These are phyloP conservation scores for Myriosclerotinia duriaeana DNA, from an alignment of 2,329 filamentous ascomycete genomes.

Conservation along the genomic window DNA sequence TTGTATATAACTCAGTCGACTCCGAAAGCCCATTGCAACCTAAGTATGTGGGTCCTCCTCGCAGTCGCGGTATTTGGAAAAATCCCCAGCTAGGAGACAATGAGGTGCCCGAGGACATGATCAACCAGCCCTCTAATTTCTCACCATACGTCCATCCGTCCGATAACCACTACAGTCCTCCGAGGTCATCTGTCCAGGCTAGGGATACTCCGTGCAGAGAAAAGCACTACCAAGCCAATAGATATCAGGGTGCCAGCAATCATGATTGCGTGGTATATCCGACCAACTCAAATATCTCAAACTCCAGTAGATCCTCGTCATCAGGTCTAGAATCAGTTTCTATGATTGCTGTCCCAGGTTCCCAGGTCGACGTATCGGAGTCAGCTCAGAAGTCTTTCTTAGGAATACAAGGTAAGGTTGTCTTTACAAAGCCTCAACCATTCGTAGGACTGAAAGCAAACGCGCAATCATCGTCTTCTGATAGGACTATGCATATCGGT, in stretches of 20 bases:
- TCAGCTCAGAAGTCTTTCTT: background rate
- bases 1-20: slow-evolving; percentile 11
- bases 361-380: background rate
- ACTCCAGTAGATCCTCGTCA: background rate
- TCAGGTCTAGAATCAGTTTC: slow-evolving; percentile 16
- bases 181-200: no score
- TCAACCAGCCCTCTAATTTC: background rate
- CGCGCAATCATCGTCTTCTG: background rate
- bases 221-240: no score
- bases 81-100: background rate
- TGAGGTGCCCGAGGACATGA: background rate
- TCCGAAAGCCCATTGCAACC: slow-evolving; percentile 3
- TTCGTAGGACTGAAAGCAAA: slow-evolving; percentile 2
- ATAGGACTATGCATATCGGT: background rate
- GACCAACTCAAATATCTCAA: background rate
- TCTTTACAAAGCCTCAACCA: slow-evolving; percentile 18
- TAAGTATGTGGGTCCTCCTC: background rate
- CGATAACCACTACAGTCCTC: background rate
- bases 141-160: background rate
- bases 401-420: background rate
- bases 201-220: background rate
- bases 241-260: background rate
- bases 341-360: slow-evolving; percentile 15
- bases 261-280: background rate
- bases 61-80: background rate